Evolutionary conservation across 2,329 filamentous ascomycete species (phyloP).

Genomic region (Byssothecium circinans): DNA sequence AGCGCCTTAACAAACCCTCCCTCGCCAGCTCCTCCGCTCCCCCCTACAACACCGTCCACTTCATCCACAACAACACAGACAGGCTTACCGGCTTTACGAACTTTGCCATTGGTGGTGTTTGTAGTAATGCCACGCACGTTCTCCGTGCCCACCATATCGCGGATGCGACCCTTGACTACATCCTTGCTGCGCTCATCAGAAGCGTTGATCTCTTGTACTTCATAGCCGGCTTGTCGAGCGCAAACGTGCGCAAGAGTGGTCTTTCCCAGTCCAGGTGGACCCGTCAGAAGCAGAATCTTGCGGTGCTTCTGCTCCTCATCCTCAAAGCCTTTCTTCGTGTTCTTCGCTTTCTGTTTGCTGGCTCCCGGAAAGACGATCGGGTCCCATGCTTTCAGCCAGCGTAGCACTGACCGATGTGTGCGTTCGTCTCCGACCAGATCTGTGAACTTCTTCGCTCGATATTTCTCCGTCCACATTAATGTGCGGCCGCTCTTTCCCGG

Average conservation of each 20-base stretch:
- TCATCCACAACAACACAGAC: slow-evolving; percentile 95
- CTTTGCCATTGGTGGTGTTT: slow-evolving; percentile 56
- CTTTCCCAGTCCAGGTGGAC: slow-evolving; percentile 91
- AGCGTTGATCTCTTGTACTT: slow-evolving; percentile 95
- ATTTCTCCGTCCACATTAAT: slow-evolving; percentile 95
- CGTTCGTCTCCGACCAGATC: slow-evolving; percentile 93
- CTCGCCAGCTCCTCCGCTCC: slow-evolving; percentile 71
- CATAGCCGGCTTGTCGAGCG: slow-evolving; percentile 91
- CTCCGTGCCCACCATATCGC: slow-evolving; percentile 90
- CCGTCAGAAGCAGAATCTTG: slow-evolving; percentile 88
- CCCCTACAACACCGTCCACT: slow-evolving; percentile 89
- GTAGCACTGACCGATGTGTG: slow-evolving; percentile 84
- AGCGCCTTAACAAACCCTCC: slow-evolving; percentile 94
- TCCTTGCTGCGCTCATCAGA: slow-evolving; percentile 90
- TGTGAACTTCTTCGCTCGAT: slow-evolving; percentile 86
- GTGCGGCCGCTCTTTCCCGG: slow-evolving; percentile 45
- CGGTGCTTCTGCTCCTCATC: slow-evolving; percentile 76
- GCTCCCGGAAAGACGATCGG: slow-evolving; percentile 84
- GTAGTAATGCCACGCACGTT: slow-evolving; percentile 76
- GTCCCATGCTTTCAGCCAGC: slow-evolving; percentile 96
- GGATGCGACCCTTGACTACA: slow-evolving; percentile 87
- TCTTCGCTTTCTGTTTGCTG: slow-evolving; percentile 58
- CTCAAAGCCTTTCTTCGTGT: slow-evolving; percentile 49
- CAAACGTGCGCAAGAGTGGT: slow-evolving; percentile 96
- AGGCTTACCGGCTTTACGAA: slow-evolving; percentile 75